Evolutionary conservation across 2,329 filamentous ascomycete species (phyloP).

Genomic region (Aspergillus cejpii): DNA sequence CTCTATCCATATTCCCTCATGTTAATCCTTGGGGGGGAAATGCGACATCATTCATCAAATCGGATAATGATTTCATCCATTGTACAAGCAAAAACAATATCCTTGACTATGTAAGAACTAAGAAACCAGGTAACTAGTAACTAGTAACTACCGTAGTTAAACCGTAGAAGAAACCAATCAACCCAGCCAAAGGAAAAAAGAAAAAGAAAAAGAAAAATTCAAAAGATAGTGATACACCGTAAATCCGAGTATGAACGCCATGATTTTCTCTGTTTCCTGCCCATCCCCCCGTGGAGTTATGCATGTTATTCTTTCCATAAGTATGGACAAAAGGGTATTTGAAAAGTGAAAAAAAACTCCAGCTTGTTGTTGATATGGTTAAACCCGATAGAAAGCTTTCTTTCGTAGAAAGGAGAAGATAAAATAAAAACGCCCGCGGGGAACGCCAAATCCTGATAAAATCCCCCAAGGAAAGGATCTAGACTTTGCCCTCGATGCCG

Average conservation of each 20-base stretch:
- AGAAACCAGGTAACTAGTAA: too few species aligned
- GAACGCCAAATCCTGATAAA: not conserved
- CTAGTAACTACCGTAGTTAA: too few species aligned
- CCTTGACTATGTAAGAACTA: too few species aligned
- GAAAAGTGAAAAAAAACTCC: not conserved
- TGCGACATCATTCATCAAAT: too few species aligned
- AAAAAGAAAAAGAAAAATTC: not conserved
- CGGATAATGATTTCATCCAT: too few species aligned
- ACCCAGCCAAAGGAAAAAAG: not conserved
- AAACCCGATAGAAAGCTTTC: not conserved
- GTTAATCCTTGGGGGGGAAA: too few species aligned
- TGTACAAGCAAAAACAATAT: too few species aligned
- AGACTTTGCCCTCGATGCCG: slow-evolving; percentile 23
- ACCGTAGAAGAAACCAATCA: too few species aligned
- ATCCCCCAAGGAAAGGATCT: slow-evolving; percentile 1
- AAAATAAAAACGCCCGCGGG: not conserved
- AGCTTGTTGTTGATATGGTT: not conserved
- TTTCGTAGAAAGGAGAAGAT: not conserved
- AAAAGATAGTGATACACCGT: too few species aligned
- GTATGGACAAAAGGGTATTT: slow-evolving; percentile 1
- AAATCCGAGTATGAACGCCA: too few species aligned
- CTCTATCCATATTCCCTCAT: not conserved
- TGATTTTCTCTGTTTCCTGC: not conserved
- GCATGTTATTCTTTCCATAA: not conserved
- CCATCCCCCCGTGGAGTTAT: too few species aligned